These are phyloP conservation scores for Colletotrichum sp. DNA, from an alignment of 2,329 filamentous ascomycete species.

Conservation along the genomic window DNA sequence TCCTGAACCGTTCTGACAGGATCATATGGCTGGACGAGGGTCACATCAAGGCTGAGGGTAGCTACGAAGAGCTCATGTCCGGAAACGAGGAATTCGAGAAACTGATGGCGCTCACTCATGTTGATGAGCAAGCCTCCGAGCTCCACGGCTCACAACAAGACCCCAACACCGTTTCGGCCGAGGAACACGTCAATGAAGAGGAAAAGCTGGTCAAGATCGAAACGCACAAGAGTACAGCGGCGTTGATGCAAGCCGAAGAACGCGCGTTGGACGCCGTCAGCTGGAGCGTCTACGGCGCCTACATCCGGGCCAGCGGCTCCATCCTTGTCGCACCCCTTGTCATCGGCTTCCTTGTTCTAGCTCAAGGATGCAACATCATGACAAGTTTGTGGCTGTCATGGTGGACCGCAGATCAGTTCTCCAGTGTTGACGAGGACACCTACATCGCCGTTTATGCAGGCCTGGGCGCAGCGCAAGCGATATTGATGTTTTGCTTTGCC, in stretches of 20 bases:
- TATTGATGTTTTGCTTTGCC: conserved; percentile 81
- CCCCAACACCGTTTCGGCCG: conserved; percentile 11
- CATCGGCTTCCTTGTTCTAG: conserved; percentile 65
- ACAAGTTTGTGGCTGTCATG: conserved; percentile 80
- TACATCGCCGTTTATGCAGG: conserved; percentile 67
- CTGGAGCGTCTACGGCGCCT: conserved; percentile 79
- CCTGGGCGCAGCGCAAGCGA: conserved; percentile 72
- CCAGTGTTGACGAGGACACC: background rate
- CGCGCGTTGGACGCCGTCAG: conserved; percentile 77
- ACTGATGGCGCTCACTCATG: conserved; percentile 72
- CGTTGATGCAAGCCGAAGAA: conserved; percentile 75
- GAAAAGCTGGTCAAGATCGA: conserved; percentile 48
- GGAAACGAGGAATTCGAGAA: conserved; percentile 77
- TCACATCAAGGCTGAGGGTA: conserved; percentile 81
- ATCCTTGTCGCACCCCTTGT: conserved; percentile 72
- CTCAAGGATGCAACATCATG: conserved; percentile 73
- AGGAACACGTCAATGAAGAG: conserved; percentile 25
- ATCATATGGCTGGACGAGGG: conserved; percentile 93
- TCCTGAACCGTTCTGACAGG: conserved; percentile 86
- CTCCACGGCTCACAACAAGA: background rate
- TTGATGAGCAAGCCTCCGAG: background rate
- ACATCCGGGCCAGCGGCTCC: conserved; percentile 76
- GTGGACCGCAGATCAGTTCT: conserved; percentile 81
- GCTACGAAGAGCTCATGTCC: conserved; percentile 85
- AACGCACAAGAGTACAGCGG: conserved; percentile 61